Conservation (phyloP, 2,329 filamentous ascomycete genomes). For the Sporothrix luriei region DNA sequence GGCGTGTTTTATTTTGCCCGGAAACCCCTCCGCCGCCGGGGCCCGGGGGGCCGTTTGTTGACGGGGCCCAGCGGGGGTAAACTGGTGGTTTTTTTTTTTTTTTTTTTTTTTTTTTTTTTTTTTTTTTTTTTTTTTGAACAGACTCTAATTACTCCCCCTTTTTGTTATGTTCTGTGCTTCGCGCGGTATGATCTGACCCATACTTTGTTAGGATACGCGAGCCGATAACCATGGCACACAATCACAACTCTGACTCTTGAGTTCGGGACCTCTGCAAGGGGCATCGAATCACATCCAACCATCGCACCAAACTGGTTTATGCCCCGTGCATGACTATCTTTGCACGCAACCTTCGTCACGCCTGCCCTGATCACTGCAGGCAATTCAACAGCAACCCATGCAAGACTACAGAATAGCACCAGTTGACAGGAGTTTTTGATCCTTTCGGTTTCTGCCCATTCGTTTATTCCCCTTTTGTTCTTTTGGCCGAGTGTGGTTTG, state of each 20-base stretch:
- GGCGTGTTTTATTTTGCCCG: too few species aligned
- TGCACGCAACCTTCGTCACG: neutral
- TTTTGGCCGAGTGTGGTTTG: neutral
- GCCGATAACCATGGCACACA: neutral
- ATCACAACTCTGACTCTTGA: neutral
- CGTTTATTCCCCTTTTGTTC: neutral
- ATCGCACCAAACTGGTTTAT: neutral
- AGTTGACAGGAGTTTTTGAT: neutral
- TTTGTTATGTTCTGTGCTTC: too few species aligned
- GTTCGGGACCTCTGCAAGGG: neutral
- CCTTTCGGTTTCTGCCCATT: too few species aligned
- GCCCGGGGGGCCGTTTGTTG: too few species aligned
- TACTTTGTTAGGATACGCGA: neutral
- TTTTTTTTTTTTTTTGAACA: neutral
- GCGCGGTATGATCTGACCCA: too few species aligned
- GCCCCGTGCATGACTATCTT: neutral
- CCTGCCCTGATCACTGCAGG: neutral
- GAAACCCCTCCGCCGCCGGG: too few species aligned
- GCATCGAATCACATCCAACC: neutral
- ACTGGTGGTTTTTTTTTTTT: too few species aligned
- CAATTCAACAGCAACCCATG: neutral
- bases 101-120: too few species aligned
- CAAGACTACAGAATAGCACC: neutral
- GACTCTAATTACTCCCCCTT: too few species aligned
- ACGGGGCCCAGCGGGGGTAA: too few species aligned